A percentile compares a stretch with the other conserved stretches of the same genome.
phyloP scores from a whole-genome alignment of 805 yeast genomes.

The Saccharomycopsis sp. region DNA sequence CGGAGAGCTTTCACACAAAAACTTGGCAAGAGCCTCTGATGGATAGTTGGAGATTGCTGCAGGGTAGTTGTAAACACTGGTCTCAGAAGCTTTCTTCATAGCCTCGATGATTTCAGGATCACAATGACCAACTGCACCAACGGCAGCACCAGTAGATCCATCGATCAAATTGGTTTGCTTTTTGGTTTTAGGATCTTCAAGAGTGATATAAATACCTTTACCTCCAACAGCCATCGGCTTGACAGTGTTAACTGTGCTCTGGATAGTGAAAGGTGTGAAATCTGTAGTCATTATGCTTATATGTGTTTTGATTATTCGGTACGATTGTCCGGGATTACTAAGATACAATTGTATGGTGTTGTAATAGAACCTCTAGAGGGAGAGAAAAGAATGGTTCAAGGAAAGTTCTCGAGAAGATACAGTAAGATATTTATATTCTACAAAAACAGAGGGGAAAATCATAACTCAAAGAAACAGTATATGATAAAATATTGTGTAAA shows the following conservation, averaged over 20 bases:
- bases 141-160: constrained; percentile 47
- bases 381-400: no score
- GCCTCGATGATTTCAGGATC: constrained; percentile 36
- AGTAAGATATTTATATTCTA: no score
- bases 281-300: constrained; percentile 18
- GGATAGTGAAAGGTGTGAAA: constrained; percentile 28
- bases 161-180: constrained; percentile 32
- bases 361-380: no score
- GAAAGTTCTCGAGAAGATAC: no score
- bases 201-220: constrained; percentile 32
- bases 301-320: no score
- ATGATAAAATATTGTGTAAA: no score
- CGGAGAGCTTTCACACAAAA: constrained; percentile 40
- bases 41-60: constrained; percentile 29
- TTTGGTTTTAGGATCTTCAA: constrained; percentile 34
- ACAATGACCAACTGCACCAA: constrained; percentile 42
- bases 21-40: constrained; percentile 37
- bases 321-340: no score
- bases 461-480: no score
- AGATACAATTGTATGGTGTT: no score
- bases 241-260: constrained; percentile 27
- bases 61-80: constrained; percentile 34
- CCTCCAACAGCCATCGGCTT: constrained; percentile 33
- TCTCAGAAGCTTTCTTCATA: constrained; percentile 35
- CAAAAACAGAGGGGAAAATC: no score